A percentile compares a stretch with the other conserved stretches of the same genome.
Evolutionary conservation across 192 early-diverging fungal species (phyloP).

Genomic region (Linderina pennispora): DNA sequence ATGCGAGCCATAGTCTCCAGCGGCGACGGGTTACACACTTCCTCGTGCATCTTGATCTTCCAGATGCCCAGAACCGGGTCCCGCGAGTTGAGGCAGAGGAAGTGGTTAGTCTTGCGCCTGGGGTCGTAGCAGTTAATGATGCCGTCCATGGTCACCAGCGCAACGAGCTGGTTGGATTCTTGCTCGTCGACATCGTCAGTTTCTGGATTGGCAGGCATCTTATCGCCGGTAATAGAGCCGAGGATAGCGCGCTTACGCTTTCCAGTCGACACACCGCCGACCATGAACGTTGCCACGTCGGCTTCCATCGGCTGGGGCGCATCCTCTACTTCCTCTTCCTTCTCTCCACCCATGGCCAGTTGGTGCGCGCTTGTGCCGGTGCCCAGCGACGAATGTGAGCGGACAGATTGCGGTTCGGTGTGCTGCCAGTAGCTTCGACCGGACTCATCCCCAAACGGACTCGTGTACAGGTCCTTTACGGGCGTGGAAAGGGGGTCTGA

Average conservation of each 20-base stretch:
- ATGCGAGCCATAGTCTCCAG: slow-evolving; percentile 13
- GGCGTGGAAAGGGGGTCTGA: too few relatives aligned
- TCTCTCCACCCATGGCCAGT: slow-evolving; percentile 4
- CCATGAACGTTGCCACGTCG: slow-evolving; percentile 43
- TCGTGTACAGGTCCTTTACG: too few relatives aligned
- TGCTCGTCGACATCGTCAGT: slow-evolving; percentile 5
- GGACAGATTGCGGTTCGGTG: slow-evolving; percentile 23
- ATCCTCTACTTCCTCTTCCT: slow-evolving; percentile 47
- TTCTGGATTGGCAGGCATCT: background rate
- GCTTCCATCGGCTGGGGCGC: slow-evolving; percentile 43
- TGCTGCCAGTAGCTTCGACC: slow-evolving; percentile 20
- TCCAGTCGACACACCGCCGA: slow-evolving; percentile 38
- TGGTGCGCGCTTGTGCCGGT: slow-evolving; percentile 18
- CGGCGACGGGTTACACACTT: slow-evolving; percentile 29
- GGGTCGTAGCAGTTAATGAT: slow-evolving; percentile 39
- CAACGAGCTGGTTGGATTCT: slow-evolving; percentile 27
- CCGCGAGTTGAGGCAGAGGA: slow-evolving; percentile 19
- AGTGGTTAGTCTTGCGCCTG: slow-evolving; percentile 33
- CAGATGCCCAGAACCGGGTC: slow-evolving; percentile 45
- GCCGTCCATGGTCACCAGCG: slow-evolving; percentile 47
- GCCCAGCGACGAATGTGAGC: slow-evolving; percentile 42
- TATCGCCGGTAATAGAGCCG: background rate
- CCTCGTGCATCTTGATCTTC: slow-evolving; percentile 48
- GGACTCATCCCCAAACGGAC: slow-evolving; percentile 11
- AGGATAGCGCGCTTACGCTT: slow-evolving; percentile 17